Evolutionary conservation across 2,329 filamentous ascomycete species (phyloP).

Genomic region (Nigrospora oryzae): DNA sequence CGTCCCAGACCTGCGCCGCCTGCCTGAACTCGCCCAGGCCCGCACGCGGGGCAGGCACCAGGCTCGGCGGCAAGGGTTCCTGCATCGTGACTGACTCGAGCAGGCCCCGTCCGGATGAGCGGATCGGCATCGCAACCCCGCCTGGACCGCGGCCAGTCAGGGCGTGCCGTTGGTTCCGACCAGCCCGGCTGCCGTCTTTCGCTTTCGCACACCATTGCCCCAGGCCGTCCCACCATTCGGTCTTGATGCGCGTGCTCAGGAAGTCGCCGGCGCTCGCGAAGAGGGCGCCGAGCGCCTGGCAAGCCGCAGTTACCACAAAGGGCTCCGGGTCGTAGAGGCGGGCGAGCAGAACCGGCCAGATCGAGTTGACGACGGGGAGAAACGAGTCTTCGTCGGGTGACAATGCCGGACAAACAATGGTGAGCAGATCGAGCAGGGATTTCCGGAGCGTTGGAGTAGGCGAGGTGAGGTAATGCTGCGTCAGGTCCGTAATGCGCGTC

Average conservation of each 20-base stretch:
- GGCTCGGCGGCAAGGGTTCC: constrained; percentile 6
- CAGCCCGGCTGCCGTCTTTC: constrained; percentile 22
- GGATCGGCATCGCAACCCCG: constrained; percentile 15
- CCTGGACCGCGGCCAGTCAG: neutral
- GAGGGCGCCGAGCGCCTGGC: constrained; percentile 58
- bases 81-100: constrained; percentile 8
- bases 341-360: constrained; percentile 79
- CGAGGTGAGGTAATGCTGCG: constrained; percentile 85
- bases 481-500: constrained; percentile 71
- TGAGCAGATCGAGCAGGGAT: constrained; percentile 69
- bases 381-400: constrained; percentile 73
- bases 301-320: constrained; percentile 62
- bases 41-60: constrained; percentile 10
- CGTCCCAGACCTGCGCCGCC: constrained; percentile 55
- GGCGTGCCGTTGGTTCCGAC: neutral
- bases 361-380: constrained; percentile 77
- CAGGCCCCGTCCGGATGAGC: neutral
- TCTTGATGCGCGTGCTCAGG: constrained; percentile 64
- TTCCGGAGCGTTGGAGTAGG: constrained; percentile 71
- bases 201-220: constrained; percentile 36
- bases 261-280: constrained; percentile 74
- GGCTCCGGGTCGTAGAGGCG: constrained; percentile 58
- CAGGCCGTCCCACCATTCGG: constrained; percentile 57
- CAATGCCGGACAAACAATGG: constrained; percentile 63
- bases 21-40: constrained; percentile 53